These are phyloP conservation scores for Chrysoporthe cubensis DNA, from an alignment of 2,329 filamentous ascomycete genomes.

Conservation along the genomic window DNA sequence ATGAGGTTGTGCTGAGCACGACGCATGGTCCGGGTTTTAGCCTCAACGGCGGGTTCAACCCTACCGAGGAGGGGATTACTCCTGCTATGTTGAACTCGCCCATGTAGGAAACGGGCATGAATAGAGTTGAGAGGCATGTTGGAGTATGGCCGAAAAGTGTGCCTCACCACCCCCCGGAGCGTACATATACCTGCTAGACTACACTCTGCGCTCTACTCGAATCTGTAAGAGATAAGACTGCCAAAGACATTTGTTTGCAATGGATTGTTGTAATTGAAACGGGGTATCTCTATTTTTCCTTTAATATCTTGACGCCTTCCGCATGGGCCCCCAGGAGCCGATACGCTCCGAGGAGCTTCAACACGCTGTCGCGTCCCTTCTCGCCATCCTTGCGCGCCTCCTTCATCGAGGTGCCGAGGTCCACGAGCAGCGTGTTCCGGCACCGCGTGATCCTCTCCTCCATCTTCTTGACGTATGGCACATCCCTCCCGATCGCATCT, in stretches of 20 bases:
- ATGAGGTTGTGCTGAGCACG: constrained; percentile 78
- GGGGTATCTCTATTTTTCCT: constrained; percentile 38
- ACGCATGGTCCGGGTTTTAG: constrained; percentile 87
- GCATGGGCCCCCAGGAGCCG: constrained; percentile 54
- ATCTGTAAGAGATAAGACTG: neutral
- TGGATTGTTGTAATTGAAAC: neutral
- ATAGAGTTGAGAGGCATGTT: no score
- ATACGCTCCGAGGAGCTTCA: constrained; percentile 60
- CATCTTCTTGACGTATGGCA: constrained; percentile 55
- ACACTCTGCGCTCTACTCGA: neutral
- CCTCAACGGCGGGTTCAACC: constrained; percentile 77
- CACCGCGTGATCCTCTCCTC: constrained; percentile 57
- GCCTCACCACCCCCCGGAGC: neutral
- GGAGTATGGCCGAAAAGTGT: neutral
- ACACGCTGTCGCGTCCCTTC: constrained; percentile 48
- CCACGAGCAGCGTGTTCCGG: constrained; percentile 60
- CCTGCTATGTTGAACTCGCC: constrained; percentile 56
- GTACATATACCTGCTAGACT: neutral
- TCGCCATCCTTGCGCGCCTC: constrained; percentile 47
- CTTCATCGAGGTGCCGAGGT: constrained; percentile 54
- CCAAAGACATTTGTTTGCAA: neutral
- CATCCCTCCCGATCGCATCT: constrained; percentile 49
- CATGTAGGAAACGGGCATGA: constrained; percentile 47
- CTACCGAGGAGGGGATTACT: constrained; percentile 60
- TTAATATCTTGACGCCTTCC: constrained; percentile 57